Percentiles rank a stretch among this genome's conserved stretches.
These are phyloP conservation scores for Lipomyces orientalis DNA, from an alignment of 805 yeast genomes.

Conservation along the genomic window DNA sequence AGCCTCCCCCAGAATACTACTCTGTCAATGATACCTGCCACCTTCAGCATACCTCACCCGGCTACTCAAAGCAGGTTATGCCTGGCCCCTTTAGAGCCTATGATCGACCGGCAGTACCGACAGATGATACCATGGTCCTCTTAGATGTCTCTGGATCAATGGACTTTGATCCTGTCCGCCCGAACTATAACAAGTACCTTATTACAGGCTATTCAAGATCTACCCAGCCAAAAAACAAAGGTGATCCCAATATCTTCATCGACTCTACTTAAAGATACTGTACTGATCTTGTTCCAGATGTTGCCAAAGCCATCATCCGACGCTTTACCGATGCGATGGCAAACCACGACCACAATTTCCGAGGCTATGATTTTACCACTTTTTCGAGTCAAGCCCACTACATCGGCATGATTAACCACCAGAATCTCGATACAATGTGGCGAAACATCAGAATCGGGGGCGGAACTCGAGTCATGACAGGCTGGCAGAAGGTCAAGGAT, in stretches of 20 bases:
- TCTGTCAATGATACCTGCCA: background rate
- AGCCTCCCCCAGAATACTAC: background rate
- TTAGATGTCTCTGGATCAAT: constrained; percentile 12
- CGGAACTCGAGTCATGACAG: constrained; percentile 10
- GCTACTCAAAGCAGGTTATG: background rate
- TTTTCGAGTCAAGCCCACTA: background rate
- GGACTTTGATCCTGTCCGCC: constrained; percentile 5
- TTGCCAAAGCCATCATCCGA: background rate
- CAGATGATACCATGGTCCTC: constrained; percentile 3
- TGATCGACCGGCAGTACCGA: background rate
- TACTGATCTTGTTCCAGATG: background rate
- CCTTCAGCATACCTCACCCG: constrained; percentile 1
- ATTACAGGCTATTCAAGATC: background rate
- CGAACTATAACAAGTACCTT: constrained; percentile 1
- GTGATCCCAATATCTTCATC: background rate
- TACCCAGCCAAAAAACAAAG: background rate
- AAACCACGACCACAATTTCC: background rate
- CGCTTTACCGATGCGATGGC: background rate
- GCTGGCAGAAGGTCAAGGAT: constrained; percentile 5
- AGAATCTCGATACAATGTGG: constrained; percentile 5
- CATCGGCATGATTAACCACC: background rate
- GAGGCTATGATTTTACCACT: constrained; percentile 1
- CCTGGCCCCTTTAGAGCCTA: background rate
- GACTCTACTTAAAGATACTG: background rate
- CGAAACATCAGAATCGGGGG: constrained; percentile 6